These are phyloP conservation scores for Exophiala sideris DNA, from an alignment of 2,329 filamentous ascomycete genomes.

Conservation along the genomic window DNA sequence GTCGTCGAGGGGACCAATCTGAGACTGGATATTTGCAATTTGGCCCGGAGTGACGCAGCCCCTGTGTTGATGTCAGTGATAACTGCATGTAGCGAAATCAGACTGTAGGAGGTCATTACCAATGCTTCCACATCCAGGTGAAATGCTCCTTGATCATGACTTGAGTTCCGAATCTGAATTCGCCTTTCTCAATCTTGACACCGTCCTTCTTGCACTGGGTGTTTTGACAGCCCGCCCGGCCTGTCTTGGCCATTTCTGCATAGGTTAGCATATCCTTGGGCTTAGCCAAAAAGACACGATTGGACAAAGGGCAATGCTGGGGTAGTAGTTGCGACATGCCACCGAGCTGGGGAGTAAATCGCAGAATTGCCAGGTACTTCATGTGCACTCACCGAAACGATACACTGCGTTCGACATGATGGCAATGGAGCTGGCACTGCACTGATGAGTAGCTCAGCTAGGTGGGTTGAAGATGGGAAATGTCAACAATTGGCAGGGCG, in stretches of 20 bases:
- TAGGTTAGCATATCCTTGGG: background rate
- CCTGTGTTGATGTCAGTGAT: slow-evolving; percentile 50
- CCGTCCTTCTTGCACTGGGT: slow-evolving; percentile 66
- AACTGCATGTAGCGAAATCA: background rate
- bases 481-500: no score
- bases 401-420: slow-evolving; percentile 18
- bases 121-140: slow-evolving; percentile 78
- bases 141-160: slow-evolving; percentile 61
- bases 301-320: no score
- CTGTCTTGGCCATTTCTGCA: slow-evolving; percentile 66
- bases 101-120: slow-evolving; percentile 54
- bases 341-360: background rate
- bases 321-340: no score
- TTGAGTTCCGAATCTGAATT: slow-evolving; percentile 73
- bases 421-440: background rate
- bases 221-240: slow-evolving; percentile 71
- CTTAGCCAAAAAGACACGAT: background rate
- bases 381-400: slow-evolving; percentile 18
- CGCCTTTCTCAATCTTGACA: slow-evolving; percentile 73
- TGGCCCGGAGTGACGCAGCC: slow-evolving; percentile 81
- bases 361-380: background rate
- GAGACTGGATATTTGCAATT: slow-evolving; percentile 62
- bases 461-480: background rate
- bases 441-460: background rate
- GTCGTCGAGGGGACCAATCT: slow-evolving; percentile 47